Evolutionary conservation across 768 basidiomycete genomes (phyloP).

Genomic region (Plicaturopsis crispa): DNA sequence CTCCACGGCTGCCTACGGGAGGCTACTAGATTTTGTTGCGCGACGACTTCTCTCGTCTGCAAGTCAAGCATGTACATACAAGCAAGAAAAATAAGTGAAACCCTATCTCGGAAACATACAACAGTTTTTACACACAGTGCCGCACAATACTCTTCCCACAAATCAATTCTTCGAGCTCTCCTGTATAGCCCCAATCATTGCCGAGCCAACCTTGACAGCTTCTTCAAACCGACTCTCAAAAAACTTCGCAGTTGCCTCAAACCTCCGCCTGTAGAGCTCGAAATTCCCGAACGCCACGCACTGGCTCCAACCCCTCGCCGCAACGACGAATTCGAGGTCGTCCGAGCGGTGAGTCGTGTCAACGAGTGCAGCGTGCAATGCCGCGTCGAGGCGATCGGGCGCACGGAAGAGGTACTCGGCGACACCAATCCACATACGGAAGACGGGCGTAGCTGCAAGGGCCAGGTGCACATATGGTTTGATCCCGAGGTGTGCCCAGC

Average conservation of each 20-base stretch:
- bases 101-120: too few species aligned
- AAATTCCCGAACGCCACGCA: conserved; percentile 90
- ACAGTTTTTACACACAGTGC: too few species aligned
- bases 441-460: conserved; percentile 92
- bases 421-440: conserved; percentile 94
- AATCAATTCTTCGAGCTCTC: too few species aligned
- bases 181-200: conserved; percentile 87
- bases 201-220: conserved; percentile 69
- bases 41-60: conserved; percentile 34
- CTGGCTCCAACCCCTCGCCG: conserved; percentile 93
- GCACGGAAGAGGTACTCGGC: conserved; percentile 92
- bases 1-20: too few species aligned
- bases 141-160: background rate
- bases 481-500: conserved; percentile 85
- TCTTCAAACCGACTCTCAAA: conserved; percentile 87
- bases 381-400: conserved; percentile 48
- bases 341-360: conserved; percentile 80
- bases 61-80: too few species aligned
- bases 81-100: too few species aligned
- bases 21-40: too few species aligned
- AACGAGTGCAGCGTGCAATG: conserved; percentile 66
- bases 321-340: conserved; percentile 91
- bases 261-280: conserved; percentile 77
- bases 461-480: conserved; percentile 87
- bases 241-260: conserved; percentile 72